Evolutionary conservation across 2,329 filamentous ascomycete genomes (phyloP), one percentile per base, ranked within the genome.

Genomic region (Ascochyta pisi): DNA sequence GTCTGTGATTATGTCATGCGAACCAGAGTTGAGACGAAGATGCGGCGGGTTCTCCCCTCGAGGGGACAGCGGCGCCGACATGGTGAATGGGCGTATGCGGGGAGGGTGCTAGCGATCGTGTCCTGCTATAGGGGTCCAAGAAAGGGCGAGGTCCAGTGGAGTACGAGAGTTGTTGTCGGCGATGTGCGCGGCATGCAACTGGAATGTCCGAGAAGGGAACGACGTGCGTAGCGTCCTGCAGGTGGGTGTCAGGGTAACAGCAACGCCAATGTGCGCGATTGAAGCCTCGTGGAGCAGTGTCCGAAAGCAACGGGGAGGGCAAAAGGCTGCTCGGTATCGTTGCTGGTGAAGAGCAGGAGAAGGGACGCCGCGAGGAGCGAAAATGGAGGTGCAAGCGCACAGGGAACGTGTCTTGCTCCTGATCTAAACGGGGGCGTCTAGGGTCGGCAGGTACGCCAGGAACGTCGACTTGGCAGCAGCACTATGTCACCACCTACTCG

Each of bases 21-120:
- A 81, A 41, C 82, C 85, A 24, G 85, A 87, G 68, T 89, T 88
- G 61, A 89, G 80, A 54, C 85, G 84, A 56, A 89, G 84, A 62
- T 88, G 86, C 62, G 86, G 85, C 59, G 82, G 77, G 46, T 64
- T 66, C 43, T 70, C 66, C 39, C 68, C 64, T 55, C 72, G 65
- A 22, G 73, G 70, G 41, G 74, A 73, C 58, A 61, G 66, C 40
- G 66, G 66, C 39, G 65, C 62, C 58, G 66, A 59, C 60, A 66
- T 67, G 58, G 59, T 58, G 57, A 59, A 54, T 40, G 60, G 54
- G 46, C 50, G 59, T 50, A 49, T 55, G 41, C 51, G 62, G 43
- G 42, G 43, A 23, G 12, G 39, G 26, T 56, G 54, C 43, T 48
- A 49, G 24, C 27, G 23, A 53, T 40, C 34, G 48, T 57, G 54